phyloP scores from a whole-genome alignment of 2,329 filamentous ascomycete species.

The Stemphylium beticola region DNA sequence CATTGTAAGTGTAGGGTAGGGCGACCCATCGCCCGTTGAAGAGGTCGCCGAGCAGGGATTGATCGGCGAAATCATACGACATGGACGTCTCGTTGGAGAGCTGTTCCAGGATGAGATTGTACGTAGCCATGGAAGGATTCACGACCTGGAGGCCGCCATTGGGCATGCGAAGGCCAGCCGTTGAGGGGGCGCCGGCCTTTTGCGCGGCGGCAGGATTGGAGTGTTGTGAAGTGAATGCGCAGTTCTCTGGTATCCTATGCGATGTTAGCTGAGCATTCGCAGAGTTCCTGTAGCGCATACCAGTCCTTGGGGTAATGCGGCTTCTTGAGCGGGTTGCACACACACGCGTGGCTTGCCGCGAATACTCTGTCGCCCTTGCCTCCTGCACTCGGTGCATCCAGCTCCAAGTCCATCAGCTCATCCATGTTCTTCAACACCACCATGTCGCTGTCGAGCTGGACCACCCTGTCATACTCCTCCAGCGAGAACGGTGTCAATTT shows the following conservation, averaged over 20 bases:
- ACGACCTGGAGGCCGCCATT: slow-evolving; percentile 68
- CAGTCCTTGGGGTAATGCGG: slow-evolving; percentile 79
- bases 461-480: slow-evolving; percentile 76
- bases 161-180: slow-evolving; percentile 62
- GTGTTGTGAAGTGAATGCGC: slow-evolving; percentile 67
- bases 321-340: slow-evolving; percentile 82
- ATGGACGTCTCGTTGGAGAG: slow-evolving; percentile 55
- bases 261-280: not conserved
- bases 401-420: slow-evolving; percentile 82
- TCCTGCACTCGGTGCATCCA: slow-evolving; percentile 64
- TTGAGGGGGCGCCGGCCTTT: slow-evolving; percentile 55
- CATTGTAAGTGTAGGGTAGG: slow-evolving; percentile 67
- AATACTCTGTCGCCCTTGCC: slow-evolving; percentile 71
- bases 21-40: slow-evolving; percentile 65
- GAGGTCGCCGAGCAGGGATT: slow-evolving; percentile 63
- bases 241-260: slow-evolving; percentile 60
- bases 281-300: slow-evolving; percentile 43
- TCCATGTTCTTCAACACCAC: slow-evolving; percentile 85
- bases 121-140: slow-evolving; percentile 61
- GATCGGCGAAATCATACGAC: slow-evolving; percentile 66
- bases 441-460: slow-evolving; percentile 91
- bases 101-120: slow-evolving; percentile 58
- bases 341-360: slow-evolving; percentile 82
- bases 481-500: slow-evolving; percentile 83
- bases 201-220: slow-evolving; percentile 58